Evolutionary conservation across 371 early-diverging fungal species (phyloP), one percentile per base, ranked within the genome.

Genomic region (Thermomucor indicae-seudaticae): DNA sequence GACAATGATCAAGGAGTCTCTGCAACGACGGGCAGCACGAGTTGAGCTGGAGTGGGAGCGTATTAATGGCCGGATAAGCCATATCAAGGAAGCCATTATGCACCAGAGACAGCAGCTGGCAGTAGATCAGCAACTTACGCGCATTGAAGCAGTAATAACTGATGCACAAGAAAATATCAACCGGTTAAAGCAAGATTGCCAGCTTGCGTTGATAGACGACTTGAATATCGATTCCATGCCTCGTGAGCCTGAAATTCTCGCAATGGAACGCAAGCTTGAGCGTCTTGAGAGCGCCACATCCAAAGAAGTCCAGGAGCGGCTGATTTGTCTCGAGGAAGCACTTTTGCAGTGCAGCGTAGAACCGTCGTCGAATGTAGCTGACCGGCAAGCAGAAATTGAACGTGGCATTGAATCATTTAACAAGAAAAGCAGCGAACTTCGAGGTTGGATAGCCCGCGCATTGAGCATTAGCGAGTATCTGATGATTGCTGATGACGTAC

Each of bases 401-500:
- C 12, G n/a, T 10, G 14, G 11, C 10, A 40, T 49, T 28, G 1
- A 27, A 8, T 12, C 25, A 14, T 40, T 49, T 23, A 39, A 35
- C 31, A 31, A 39, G 12, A 17, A n/a, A 12, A 31, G 38, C 11
- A 27, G 40, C 17, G 49, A 49, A 39, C 38, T 41, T 27, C 49
- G 40, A 23, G 27, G 41, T 23, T 17, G 35, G 2, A 27, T 49
- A 11, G 49, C 38, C 7, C 38, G 30, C 25, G 49, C 49, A 16
- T 29, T 49, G 20, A 35, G 30, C 28, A 40, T 49, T 31, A 49
- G 49, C 16, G 49, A 49, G 40, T 49, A 49, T 27, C 16, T 49
- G 12, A 49, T 49, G 49, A 25, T 49, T 17, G 38, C 49, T 1
- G 49, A 49, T 20, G 41, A 49, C 23, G 40, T 40, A 16, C 32